Evolutionary conservation across 2,329 filamentous ascomycete genomes (phyloP).

Genomic region (Exophiala xenobiotica): DNA sequence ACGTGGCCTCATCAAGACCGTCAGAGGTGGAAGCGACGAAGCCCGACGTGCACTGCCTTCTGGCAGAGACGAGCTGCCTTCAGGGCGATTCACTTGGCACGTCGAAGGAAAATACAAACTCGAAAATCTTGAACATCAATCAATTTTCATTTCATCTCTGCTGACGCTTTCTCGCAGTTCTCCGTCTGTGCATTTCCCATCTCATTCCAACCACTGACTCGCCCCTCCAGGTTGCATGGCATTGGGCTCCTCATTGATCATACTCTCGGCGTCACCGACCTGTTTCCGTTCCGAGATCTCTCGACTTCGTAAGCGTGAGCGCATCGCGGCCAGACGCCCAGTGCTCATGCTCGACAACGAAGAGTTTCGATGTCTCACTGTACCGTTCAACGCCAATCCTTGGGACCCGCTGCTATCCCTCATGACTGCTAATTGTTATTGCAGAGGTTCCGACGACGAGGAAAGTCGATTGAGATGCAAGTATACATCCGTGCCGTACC

Average conservation of each 20-base stretch:
- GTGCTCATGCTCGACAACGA: conserved; percentile 20
- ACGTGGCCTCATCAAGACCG: no score
- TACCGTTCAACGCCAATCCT: conserved; percentile 52
- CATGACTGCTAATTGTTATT: conserved; percentile 85
- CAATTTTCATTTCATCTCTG: no score
- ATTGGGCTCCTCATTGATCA: conserved; percentile 59
- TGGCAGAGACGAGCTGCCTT: no score
- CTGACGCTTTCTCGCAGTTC: no score
- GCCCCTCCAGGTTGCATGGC: conserved; percentile 24
- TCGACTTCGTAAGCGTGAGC: conserved; percentile 66
- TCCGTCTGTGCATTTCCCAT: neutral
- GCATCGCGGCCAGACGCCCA: conserved; percentile 54
- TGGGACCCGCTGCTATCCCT: conserved; percentile 39
- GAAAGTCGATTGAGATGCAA: conserved; percentile 94
- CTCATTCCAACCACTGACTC: conserved; percentile 29
- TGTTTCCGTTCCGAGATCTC: conserved; percentile 86
- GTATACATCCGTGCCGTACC: conserved; percentile 97
- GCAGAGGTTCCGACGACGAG: conserved; percentile 90
- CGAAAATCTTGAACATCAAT: no score
- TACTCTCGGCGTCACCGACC: conserved; percentile 80
- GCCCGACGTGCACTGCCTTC: no score
- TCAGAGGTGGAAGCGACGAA: no score
- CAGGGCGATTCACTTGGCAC: no score
- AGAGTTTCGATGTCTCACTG: neutral
- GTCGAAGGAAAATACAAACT: no score